Evolutionary conservation across 2,329 filamentous ascomycete species (phyloP).

Genomic region (Niveomyces coronatus): DNA sequence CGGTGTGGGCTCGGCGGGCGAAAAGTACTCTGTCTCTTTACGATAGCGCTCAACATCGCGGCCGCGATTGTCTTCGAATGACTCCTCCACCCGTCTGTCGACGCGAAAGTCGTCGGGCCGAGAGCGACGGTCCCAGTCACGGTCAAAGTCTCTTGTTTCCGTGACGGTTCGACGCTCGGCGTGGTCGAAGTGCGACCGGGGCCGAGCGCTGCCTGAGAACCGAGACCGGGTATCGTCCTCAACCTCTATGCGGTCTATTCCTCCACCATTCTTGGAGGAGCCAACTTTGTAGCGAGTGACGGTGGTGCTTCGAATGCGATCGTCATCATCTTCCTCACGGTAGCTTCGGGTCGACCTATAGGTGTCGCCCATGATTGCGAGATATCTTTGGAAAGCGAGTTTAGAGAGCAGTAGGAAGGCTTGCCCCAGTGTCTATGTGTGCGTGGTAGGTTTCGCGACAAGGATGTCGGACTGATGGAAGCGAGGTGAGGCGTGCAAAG

Average conservation of each 20-base stretch:
- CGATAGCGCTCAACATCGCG: slow-evolving; percentile 48
- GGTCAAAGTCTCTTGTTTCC: slow-evolving; percentile 25
- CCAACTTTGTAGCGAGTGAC: slow-evolving; percentile 43
- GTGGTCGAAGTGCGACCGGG: slow-evolving; percentile 39
- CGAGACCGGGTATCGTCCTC: slow-evolving; percentile 37
- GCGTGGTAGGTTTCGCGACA: no score
- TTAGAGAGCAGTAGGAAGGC: no score
- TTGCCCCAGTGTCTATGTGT: no score
- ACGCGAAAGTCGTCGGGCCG: slow-evolving; percentile 37
- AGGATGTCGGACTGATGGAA: no score
- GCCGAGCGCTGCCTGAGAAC: slow-evolving; percentile 33
- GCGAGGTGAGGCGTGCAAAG: no score
- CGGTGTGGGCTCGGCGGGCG: slow-evolving; percentile 37
- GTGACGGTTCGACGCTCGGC: slow-evolving; percentile 28
- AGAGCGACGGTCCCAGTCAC: slow-evolving; percentile 35
- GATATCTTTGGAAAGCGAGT: no score
- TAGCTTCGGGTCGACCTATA: slow-evolving; percentile 24
- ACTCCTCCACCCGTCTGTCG: slow-evolving; percentile 43
- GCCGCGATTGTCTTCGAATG: slow-evolving; percentile 32
- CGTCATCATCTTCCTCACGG: slow-evolving; percentile 31
- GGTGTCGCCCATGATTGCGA: slow-evolving; percentile 25
- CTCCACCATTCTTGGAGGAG: slow-evolving; percentile 27
- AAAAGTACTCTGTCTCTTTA: slow-evolving; percentile 53
- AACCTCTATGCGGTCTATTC: slow-evolving; percentile 31
- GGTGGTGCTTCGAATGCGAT: slow-evolving; percentile 36